phyloP scores from a whole-genome alignment of 495 filamentous ascomycete species.

The Penicillium mononematosum region DNA sequence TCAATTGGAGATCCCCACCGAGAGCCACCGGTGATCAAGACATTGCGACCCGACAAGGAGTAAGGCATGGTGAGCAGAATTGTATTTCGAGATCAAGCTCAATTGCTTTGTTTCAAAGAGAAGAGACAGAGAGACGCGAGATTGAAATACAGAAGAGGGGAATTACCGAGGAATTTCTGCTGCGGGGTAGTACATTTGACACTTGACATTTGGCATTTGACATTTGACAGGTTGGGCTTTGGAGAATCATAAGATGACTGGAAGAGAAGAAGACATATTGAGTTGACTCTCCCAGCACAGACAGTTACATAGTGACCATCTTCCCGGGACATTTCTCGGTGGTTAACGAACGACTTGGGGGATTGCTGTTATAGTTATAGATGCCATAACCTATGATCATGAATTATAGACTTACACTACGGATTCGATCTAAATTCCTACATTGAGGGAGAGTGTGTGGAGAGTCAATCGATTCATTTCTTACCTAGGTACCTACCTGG shows the following conservation, averaged over 20 bases:
- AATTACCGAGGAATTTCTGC: slow-evolving; percentile 12
- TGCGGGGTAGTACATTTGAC: slow-evolving; percentile 1
- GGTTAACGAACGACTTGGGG: neutral
- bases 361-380: too few relatives aligned
- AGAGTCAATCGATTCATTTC: neutral
- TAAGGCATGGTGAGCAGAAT: slow-evolving; percentile 53
- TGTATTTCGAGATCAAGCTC: neutral
- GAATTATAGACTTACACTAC: neutral
- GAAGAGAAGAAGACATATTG: neutral
- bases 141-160: neutral
- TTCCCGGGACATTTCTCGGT: neutral
- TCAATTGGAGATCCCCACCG: slow-evolving; percentile 41
- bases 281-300: neutral
- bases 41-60: slow-evolving; percentile 58
- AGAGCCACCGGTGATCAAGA: slow-evolving; percentile 69
- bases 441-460: neutral
- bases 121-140: neutral
- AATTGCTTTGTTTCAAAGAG: neutral
- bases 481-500: neutral
- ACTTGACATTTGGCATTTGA: neutral
- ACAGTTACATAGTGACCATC: neutral
- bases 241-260: neutral
- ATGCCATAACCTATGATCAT: neutral
- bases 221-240: neutral
- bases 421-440: neutral